Evolutionary conservation across 1,284 basidiomycete genomes (phyloP), one percentile per base, ranked within the genome.

Genomic region (Cystobasidium sp.): DNA sequence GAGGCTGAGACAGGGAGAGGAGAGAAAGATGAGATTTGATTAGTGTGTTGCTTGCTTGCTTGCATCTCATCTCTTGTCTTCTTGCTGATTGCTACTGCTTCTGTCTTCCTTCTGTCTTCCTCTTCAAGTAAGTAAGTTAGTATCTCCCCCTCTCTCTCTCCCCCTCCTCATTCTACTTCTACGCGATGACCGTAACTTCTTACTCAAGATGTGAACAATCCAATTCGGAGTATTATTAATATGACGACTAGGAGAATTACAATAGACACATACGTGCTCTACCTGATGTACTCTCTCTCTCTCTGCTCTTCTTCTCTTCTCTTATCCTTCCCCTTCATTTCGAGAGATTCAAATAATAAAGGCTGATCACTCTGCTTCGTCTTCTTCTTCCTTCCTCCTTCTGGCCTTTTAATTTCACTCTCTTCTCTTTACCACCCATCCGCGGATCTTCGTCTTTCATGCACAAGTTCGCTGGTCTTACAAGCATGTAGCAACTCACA

Each of bases 201-300:
- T 53, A 53, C 18, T 22, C 52, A 14, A 14, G n/a, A 53, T 53
- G 52, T 53, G 56, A 59, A 59, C 56, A 59, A 59, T 59, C 56
- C 56, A 59, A 59, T 43, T 59, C 56, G 56, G 56, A 59, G 16
- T 41, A 14, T 10, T 41, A n/a, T 41, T 22, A 43, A 12, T 18
- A 41, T 12, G 56, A 59, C 56, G 56, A 31, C 31, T 31, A 31
- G 31, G 31, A 59, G 18, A 41, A 41, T 31, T n/a, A 49, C n/a
- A 18, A 6, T 41, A 59, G 20, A 24, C 39, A 59, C 37, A 9
- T 31, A 10, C n/a, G 51, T 12, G 14, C 24, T 22, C 56, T 59
- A n/a, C 56, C 56, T 59, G 56, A 59, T n/a, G 12, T n/a, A 18
- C 56, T 58, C 56, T 41, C 56, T 59, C n/a, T 6, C 14, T 43